phyloP scores from a whole-genome alignment of 495 filamentous ascomycete species.

The Aspergillus coremiiformis region DNA sequence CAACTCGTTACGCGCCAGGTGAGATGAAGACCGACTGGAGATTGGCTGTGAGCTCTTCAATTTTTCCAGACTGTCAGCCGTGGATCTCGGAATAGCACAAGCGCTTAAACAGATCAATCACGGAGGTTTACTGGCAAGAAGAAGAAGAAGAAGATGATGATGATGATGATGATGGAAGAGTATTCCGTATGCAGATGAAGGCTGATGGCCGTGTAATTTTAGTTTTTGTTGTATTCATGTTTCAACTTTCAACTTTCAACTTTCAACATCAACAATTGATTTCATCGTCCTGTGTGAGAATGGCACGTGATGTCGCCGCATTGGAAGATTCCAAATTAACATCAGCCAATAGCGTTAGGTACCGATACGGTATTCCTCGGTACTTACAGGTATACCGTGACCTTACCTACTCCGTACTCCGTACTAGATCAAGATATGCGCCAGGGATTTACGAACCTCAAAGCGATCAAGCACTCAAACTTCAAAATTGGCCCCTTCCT shows the following conservation, averaged over 20 bases:
- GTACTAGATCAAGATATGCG: background rate
- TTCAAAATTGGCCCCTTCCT: conserved; percentile 14
- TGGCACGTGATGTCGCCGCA: conserved; percentile 9
- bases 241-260: background rate
- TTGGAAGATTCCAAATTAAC: background rate
- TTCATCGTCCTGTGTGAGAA: background rate
- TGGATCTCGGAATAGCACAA: background rate
- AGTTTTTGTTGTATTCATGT: background rate
- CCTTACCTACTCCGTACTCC: no score
- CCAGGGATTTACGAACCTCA: background rate
- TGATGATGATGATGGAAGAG: no score
- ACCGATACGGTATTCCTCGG: no score
- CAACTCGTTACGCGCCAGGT: conserved; percentile 15
- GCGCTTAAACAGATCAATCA: conserved; percentile 8
- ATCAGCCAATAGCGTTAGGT: background rate
- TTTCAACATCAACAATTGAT: background rate
- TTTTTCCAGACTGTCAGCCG: conserved; percentile 5
- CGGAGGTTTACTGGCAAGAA: background rate
- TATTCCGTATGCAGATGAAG: no score
- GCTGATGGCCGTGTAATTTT: background rate
- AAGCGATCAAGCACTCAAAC: conserved; percentile 12
- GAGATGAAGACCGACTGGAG: background rate
- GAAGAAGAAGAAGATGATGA: no score
- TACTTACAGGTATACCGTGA: no score
- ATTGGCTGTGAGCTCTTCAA: background rate